Conservation (phyloP, 1,284 basidiomycete genomes). For the Cryptococcus sp. region DNA sequence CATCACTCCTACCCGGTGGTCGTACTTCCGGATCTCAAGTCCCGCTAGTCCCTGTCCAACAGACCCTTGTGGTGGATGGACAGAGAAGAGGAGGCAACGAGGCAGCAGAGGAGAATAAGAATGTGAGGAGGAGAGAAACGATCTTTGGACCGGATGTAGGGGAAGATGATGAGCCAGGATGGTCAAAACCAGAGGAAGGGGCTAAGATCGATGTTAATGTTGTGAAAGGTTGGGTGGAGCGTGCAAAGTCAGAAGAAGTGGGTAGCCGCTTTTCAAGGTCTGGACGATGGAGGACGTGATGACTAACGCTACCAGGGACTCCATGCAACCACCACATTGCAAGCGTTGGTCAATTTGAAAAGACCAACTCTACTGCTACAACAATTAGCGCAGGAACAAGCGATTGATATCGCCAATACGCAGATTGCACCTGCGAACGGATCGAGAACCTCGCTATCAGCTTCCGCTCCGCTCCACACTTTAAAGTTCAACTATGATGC, state of each 20-base stretch:
- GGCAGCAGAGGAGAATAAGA: slow-evolving; percentile 8
- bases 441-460: slow-evolving; percentile 4
- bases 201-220: slow-evolving; percentile 66
- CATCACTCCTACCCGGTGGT: slow-evolving; percentile 25
- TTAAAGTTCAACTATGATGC: slow-evolving; percentile 86
- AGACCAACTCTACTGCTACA: slow-evolving; percentile 72
- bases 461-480: slow-evolving; percentile 54
- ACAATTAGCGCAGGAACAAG: slow-evolving; percentile 48
- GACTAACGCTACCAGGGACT: slow-evolving; percentile 52
- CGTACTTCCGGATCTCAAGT: slow-evolving; percentile 2
- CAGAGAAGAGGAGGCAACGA: slow-evolving; percentile 1
- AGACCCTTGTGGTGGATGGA: slow-evolving; percentile 42
- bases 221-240: slow-evolving; percentile 73
- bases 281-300: background rate
- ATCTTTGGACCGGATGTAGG: slow-evolving; percentile 71
- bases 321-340: slow-evolving; percentile 80
- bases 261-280: slow-evolving; percentile 9
- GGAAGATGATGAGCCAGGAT: slow-evolving; percentile 50
- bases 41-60: slow-evolving; percentile 23
- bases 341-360: slow-evolving; percentile 86
- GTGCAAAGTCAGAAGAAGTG: slow-evolving; percentile 68
- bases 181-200: slow-evolving; percentile 32
- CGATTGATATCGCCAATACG: slow-evolving; percentile 48
- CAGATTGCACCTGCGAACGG: slow-evolving; percentile 37
- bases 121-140: slow-evolving; percentile 56